A percentile compares a stretch with the other conserved stretches of the same genome.
Conservation (phyloP, 352 stramenopile species). For the Phytophthora pisi region DNA sequence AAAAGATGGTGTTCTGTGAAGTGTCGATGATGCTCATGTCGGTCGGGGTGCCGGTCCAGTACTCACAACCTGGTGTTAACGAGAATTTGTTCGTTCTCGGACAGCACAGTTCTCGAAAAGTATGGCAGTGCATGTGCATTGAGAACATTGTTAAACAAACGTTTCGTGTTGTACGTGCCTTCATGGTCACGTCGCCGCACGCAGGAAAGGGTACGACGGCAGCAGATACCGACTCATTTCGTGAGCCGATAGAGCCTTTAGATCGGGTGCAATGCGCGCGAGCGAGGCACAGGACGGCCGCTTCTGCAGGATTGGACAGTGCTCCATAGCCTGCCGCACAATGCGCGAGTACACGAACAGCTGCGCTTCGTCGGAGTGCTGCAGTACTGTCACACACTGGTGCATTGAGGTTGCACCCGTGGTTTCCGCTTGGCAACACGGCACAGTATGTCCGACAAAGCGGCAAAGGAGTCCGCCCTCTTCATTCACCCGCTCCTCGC, state of each 20-base stretch:
- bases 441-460: conserved; percentile 41
- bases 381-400: conserved; percentile 35
- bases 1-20: too few relatives aligned
- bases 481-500: conserved; percentile 36
- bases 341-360: conserved; percentile 48
- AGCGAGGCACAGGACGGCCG: conserved; percentile 35
- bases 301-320: conserved; percentile 36
- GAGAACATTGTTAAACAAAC: too few relatives aligned
- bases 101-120: too few relatives aligned
- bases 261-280: conserved; percentile 18
- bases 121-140: too few relatives aligned
- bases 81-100: too few relatives aligned
- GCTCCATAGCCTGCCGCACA: conserved; percentile 31
- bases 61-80: too few relatives aligned
- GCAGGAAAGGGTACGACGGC: conserved; percentile 43
- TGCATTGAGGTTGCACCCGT: conserved; percentile 9
- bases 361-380: conserved; percentile 32
- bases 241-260: conserved; percentile 16
- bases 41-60: too few relatives aligned
- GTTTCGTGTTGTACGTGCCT: background rate
- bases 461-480: conserved; percentile 46
- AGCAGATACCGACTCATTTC: conserved; percentile 42
- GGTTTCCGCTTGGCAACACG: conserved; percentile 38
- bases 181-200: background rate
- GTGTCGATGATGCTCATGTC: too few relatives aligned